Evolutionary conservation across 768 basidiomycete species (phyloP).

Genomic region (Rickenella mellea): DNA sequence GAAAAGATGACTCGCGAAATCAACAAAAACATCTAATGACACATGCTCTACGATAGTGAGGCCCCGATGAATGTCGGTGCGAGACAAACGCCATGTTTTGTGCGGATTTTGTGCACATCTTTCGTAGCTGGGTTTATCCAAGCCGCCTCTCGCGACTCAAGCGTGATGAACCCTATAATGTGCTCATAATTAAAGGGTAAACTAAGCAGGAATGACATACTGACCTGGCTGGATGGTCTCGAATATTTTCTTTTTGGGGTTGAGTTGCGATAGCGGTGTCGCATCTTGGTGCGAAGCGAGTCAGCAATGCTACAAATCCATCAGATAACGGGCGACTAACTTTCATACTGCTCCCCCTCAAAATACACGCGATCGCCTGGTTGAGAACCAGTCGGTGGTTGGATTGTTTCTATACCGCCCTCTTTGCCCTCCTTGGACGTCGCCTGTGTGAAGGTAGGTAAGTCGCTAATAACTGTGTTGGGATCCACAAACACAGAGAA

Average conservation of each 20-base stretch:
- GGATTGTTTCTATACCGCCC: slow-evolving; percentile 83
- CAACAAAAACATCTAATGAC: too few relatives aligned
- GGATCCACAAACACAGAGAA: slow-evolving; percentile 62
- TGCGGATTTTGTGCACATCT: slow-evolving; percentile 75
- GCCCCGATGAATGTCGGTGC: slow-evolving; percentile 82
- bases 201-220: slow-evolving; percentile 7
- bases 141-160: slow-evolving; percentile 80
- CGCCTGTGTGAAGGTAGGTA: slow-evolving; percentile 43
- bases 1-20: too few relatives aligned
- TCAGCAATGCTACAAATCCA: neutral
- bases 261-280: slow-evolving; percentile 72
- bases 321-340: slow-evolving; percentile 28
- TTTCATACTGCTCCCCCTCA: slow-evolving; percentile 80
- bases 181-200: neutral
- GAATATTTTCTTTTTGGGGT: slow-evolving; percentile 99
- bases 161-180: slow-evolving; percentile 69
- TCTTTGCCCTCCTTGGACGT: slow-evolving; percentile 86
- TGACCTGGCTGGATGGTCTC: slow-evolving; percentile 90
- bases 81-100: slow-evolving; percentile 72
- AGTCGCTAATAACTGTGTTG: neutral
- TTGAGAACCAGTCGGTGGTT: slow-evolving; percentile 75
- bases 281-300: slow-evolving; percentile 29
- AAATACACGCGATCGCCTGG: slow-evolving; percentile 95
- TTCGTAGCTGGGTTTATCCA: slow-evolving; percentile 85
- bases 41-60: slow-evolving; percentile 84